These are phyloP conservation scores for Pseudocercospora eumusae DNA, from an alignment of 2,329 filamentous ascomycete species.

Conservation along the genomic window DNA sequence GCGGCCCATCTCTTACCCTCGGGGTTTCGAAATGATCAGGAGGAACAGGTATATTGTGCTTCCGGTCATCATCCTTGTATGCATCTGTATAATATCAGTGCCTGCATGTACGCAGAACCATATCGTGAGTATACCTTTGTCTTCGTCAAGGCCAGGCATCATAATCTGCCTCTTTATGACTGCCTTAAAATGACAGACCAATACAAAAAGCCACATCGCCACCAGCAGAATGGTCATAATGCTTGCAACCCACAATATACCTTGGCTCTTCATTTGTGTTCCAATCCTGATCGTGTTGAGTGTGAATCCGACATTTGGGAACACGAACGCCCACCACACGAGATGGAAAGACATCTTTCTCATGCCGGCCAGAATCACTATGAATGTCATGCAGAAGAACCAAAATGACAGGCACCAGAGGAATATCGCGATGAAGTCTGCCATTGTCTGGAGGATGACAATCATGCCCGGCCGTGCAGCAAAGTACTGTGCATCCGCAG, in stretches of 20 bases:
- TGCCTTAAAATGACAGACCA: constrained; percentile 52
- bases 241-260: constrained; percentile 56
- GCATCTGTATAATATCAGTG: background rate
- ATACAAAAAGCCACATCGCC: constrained; percentile 57
- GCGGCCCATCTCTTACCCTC: no score
- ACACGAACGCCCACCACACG: constrained; percentile 64
- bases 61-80: constrained; percentile 18
- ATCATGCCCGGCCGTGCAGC: constrained; percentile 24
- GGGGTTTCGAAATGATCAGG: background rate
- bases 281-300: constrained; percentile 61
- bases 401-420: constrained; percentile 54
- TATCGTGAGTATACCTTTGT: constrained; percentile 44
- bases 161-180: constrained; percentile 55
- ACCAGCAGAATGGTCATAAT: constrained; percentile 60
- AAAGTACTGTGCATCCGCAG: constrained; percentile 30
- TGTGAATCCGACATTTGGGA: constrained; percentile 66
- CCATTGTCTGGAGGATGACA: constrained; percentile 30
- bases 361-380: constrained; percentile 25
- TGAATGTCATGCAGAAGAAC: constrained; percentile 42
- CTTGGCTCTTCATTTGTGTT: constrained; percentile 51
- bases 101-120: background rate
- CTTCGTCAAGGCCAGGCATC: constrained; percentile 62
- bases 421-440: constrained; percentile 44
- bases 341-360: constrained; percentile 43
- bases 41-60: constrained; percentile 15